Percentiles rank a stretch among this genome's conserved stretches.
These are phyloP conservation scores for Penicillium sp. DNA, from an alignment of 2,329 filamentous ascomycete species.

Conservation along the genomic window DNA sequence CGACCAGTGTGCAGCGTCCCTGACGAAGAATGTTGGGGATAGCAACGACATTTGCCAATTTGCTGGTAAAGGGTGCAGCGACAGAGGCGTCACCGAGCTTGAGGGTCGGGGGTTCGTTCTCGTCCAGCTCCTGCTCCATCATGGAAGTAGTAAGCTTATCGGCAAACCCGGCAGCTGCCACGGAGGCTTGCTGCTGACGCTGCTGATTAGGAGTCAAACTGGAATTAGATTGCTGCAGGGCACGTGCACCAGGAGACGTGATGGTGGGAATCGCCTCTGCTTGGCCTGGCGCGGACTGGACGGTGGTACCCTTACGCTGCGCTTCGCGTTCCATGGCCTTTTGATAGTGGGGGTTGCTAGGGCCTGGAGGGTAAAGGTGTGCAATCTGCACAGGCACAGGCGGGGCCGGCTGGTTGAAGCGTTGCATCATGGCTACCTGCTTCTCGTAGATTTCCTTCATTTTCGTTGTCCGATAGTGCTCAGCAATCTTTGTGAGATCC, in stretches of 20 bases:
- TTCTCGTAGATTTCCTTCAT: slow-evolving; percentile 99
- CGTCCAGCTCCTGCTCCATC: slow-evolving; percentile 82
- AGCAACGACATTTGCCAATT: slow-evolving; percentile 90
- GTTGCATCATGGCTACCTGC: slow-evolving; percentile 79
- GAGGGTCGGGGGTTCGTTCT: slow-evolving; percentile 84
- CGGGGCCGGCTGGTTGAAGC: slow-evolving; percentile 86
- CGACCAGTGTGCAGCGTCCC: slow-evolving; percentile 91
- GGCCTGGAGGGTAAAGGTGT: slow-evolving; percentile 85
- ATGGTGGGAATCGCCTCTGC: slow-evolving; percentile 55
- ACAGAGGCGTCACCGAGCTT: slow-evolving; percentile 97
- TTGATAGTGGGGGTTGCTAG: slow-evolving; percentile 83
- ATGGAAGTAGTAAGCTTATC: slow-evolving; percentile 78
- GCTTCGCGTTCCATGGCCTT: slow-evolving; percentile 85
- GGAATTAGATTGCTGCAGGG: slow-evolving; percentile 48
- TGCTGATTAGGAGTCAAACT: slow-evolving; percentile 45
- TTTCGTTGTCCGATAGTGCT: slow-evolving; percentile 86
- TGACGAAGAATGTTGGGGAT: slow-evolving; percentile 98
- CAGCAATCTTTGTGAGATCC: slow-evolving; percentile 80
- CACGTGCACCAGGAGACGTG: slow-evolving; percentile 57
- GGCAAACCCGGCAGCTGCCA: slow-evolving; percentile 69
- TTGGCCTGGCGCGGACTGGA: slow-evolving; percentile 32
- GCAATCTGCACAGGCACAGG: slow-evolving; percentile 87
- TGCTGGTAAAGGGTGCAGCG: slow-evolving; percentile 93
- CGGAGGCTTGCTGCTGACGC: slow-evolving; percentile 50
- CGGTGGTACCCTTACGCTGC: slow-evolving; percentile 62